Base-by-base conservation (phyloP, 2,329 filamentous ascomycete genomes). In the Sporothrix pallida region DNA sequence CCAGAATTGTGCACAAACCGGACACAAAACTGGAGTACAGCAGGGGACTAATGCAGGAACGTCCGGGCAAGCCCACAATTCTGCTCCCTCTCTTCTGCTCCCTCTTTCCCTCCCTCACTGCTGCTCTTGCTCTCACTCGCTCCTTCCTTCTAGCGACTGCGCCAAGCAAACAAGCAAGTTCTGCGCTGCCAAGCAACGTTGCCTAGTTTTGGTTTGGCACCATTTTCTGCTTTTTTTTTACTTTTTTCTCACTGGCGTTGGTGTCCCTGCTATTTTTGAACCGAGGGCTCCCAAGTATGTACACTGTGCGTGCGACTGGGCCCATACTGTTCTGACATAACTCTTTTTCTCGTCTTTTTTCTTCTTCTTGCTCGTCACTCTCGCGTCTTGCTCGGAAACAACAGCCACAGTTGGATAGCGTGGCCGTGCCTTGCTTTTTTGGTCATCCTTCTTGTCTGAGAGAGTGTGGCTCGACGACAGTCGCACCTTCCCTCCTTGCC, bases 31-130 rank as follows among this genome's bases (percentile, higher is more conserved):
- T 69, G 48, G 67, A 69, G 67, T 69, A 23, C 67, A 69, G 48
- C 67, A 68, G 65, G 48, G 44, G 48, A 15, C 67, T 69, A 69
- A 69, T 69, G 67, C 67, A 69, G 67, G 67, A 69, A 69, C 67
- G 15, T 20, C 31, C 31, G 17, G 10, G 20, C 23, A 4, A 20
- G 26, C 9, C 26, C 46, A 69, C 44, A 37, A 37, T 63, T 42
- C 48, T 20, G 31, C 58, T n/a, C 62, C 15, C 62, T 4, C 42
- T 48, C 48, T 26, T 67, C 42, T 48, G 13, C 10, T 23, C 48
- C n/a, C 62, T 26, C 23, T n/a, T 3, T 62, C 26, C 13, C 58
- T 60, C 56, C 23, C 10, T 31, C 54, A 10, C 9, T 23, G 0
- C 9, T 46, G 31, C 60, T 12, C 6, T 63, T 26, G 56, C 54